A percentile compares a stretch with the other conserved stretches of the same genome.
Conservation (phyloP, 495 filamentous ascomycete genomes). For the Aspergillus haitiensis region DNA sequence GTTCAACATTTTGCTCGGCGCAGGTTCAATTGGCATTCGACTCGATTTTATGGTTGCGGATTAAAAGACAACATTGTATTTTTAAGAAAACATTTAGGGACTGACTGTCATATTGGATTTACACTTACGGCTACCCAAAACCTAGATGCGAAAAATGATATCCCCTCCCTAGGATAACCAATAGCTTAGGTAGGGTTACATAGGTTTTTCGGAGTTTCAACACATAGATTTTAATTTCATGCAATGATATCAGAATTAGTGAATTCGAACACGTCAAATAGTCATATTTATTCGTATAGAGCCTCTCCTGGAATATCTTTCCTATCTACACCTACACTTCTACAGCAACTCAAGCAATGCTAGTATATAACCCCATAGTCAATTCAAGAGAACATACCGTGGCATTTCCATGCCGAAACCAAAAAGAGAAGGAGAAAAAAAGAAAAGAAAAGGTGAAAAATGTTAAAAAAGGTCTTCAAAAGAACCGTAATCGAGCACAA, state of each 20-base stretch:
- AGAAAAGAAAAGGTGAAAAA: neutral
- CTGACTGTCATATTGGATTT: slow-evolving; percentile 4
- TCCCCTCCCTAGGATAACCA: slow-evolving; percentile 4
- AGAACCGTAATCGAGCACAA: too few relatives aligned
- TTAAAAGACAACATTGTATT: slow-evolving; percentile 10
- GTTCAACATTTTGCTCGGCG: slow-evolving; percentile 18
- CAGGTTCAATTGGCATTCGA: slow-evolving; percentile 16
- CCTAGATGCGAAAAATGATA: neutral
- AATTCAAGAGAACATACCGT: neutral
- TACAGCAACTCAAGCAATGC: neutral
- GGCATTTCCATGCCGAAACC: slow-evolving; percentile 4
- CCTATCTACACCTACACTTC: slow-evolving; percentile 10
- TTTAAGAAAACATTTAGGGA: neutral
- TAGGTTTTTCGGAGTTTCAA: slow-evolving; percentile 2
- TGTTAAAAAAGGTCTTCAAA: neutral
- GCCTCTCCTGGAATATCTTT: neutral
- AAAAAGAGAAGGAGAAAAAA: neutral
- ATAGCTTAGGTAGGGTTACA: neutral
- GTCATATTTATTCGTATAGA: slow-evolving; percentile 8
- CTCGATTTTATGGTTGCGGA: neutral
- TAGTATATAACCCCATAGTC: neutral
- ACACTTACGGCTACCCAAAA: neutral
- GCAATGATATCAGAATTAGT: slow-evolving; percentile 6
- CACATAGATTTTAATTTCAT: slow-evolving; percentile 15
- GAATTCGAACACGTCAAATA: neutral